These are phyloP conservation scores for Patellifolia procumbens DNA, from an alignment of 179 eudicot genomes.

Conservation along the genomic window DNA sequence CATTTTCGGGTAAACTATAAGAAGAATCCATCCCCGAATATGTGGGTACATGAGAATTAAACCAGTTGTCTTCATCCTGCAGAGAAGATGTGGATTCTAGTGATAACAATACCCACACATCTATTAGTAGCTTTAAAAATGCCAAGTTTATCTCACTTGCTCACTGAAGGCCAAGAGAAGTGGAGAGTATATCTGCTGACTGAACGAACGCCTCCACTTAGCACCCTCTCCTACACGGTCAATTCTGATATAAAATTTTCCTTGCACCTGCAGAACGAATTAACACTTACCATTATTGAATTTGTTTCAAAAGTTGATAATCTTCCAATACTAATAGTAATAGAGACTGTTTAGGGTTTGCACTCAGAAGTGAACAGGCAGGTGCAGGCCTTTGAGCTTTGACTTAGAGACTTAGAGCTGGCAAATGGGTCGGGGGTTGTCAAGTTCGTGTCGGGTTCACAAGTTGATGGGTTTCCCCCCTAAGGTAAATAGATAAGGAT, in stretches of 20 bases:
- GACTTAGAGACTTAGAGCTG: too few relatives aligned
- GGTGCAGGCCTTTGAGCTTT: not conserved
- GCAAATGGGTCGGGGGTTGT: too few relatives aligned
- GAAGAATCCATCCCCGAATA: constrained; percentile 69
- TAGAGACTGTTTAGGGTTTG: not conserved
- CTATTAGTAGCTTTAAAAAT: not conserved
- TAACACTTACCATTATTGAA: constrained; percentile 2
- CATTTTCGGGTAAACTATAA: constrained; percentile 80
- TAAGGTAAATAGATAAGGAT: too few relatives aligned
- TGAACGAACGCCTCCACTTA: constrained; percentile 86
- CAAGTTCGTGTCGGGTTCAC: too few relatives aligned
- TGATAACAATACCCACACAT: not conserved
- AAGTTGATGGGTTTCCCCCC: too few relatives aligned
- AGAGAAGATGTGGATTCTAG: constrained; percentile 17
- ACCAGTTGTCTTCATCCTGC: constrained; percentile 70
- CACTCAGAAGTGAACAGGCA: not conserved
- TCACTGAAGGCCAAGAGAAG: constrained; percentile 84
- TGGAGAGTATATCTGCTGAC: constrained; percentile 94
- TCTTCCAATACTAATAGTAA: not conserved
- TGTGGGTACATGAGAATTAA: constrained; percentile 47
- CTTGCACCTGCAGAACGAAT: constrained; percentile 58
- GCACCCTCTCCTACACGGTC: constrained; percentile 94
- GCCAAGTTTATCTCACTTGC: constrained; percentile 48
- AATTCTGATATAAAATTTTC: constrained; percentile 69
- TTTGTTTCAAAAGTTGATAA: not conserved